Base-by-base conservation (phyloP, 2,329 filamentous ascomycete species). In the Colletotrichum karsti region DNA sequence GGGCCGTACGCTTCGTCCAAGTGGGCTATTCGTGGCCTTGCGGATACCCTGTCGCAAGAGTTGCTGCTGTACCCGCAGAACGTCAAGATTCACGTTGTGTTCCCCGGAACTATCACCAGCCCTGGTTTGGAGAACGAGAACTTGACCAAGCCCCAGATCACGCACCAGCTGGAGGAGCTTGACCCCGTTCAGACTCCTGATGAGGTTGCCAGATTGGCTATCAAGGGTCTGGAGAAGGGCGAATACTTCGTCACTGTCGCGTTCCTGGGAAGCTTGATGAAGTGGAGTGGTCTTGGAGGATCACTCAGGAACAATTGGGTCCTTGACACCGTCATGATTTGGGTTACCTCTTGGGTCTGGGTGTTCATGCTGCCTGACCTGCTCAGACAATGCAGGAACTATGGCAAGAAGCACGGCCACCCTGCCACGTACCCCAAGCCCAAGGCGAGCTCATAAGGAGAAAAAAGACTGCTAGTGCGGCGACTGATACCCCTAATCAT, bases 41-140 rank as follows among this genome's bases (percentile, higher is more conserved):
- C 92, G 60, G 96, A 99, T 77, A 91, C 91, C 0, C 84, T 99
- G 55, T 90, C 89, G 22, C 93, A 95, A 76, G 96, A 99, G 81
- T 83, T 97, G 46, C 85, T 94, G 74, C 83, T 98, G 57, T 99
- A 98, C 83, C 94, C 95, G 48, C 91, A 91, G 59, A 88, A 91
- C 46, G 91, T 98, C 60, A 89, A 92, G 73, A 85, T 98, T 20
- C 93, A 97, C 75, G 87, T 93, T 44, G 89, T 98, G 12, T 93
- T 91, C 74, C 96, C 96, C 0, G 95, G 92, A 59, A 93, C 92
- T 3, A 98, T 99, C 71, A 84, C 90, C 13, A 91, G 88, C 6
- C 91, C 93, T 0, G 94, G 95, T 1, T 87, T 91, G 57, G 91
- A 91, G 68, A 84, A 88, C 18, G 95, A 98, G 81, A 91, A 97